Evolutionary conservation across 1,284 basidiomycete species (phyloP).

Genomic region (Polyporus tsugae): DNA sequence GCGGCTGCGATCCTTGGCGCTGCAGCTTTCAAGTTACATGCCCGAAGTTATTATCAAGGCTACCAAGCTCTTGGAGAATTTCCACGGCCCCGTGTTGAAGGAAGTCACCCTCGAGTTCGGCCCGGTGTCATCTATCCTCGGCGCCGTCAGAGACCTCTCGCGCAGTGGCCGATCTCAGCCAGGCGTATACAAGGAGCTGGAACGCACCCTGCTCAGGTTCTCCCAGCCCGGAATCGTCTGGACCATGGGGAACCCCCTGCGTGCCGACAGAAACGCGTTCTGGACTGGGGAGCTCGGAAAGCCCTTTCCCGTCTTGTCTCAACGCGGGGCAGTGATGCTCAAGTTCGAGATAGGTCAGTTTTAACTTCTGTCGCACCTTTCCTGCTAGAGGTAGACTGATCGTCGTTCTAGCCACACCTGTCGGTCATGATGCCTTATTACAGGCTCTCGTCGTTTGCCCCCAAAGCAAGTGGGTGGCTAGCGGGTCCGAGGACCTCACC

Average conservation of each 20-base stretch:
- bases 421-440: background rate
- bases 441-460: background rate
- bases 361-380: background rate
- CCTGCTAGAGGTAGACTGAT: background rate
- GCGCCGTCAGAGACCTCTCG: background rate
- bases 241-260: background rate
- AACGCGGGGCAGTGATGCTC: background rate
- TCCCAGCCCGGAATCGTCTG: background rate
- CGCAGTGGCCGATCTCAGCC: background rate
- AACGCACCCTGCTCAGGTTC: background rate
- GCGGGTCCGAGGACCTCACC: background rate
- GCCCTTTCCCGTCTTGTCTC: background rate
- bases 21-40: background rate
- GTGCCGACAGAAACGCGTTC: background rate
- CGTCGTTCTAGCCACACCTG: background rate
- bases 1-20: background rate
- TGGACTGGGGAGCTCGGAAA: background rate
- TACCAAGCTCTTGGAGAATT: background rate
- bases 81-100: background rate
- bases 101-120: background rate
- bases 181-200: background rate
- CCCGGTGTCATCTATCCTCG: background rate
- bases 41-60: background rate
- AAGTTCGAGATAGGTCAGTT: background rate
- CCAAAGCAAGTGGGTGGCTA: background rate